phyloP scores from a whole-genome alignment of 108 stramenopile species.

The Pseudonitzschia multistriata region DNA sequence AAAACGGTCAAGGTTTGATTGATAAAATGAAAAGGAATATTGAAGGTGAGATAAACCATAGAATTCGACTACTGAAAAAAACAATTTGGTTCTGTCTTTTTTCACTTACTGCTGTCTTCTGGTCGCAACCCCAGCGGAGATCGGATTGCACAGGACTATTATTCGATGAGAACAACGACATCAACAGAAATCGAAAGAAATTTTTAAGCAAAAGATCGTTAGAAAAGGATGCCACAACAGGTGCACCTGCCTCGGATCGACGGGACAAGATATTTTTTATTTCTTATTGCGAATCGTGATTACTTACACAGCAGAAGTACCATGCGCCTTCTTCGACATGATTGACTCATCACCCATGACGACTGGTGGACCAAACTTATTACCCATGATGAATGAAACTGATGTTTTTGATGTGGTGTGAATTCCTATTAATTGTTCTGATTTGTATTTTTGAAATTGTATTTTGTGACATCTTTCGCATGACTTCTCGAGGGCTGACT shows the following conservation, averaged over 20 bases:
- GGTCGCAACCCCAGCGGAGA: slow-evolving; percentile 76
- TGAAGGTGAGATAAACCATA: background rate
- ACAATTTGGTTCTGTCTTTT: background rate
- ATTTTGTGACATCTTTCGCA: too few relatives aligned
- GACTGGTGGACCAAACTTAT: slow-evolving; percentile 55
- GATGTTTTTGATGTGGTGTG: background rate
- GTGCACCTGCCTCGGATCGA: background rate
- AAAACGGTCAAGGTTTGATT: too few relatives aligned
- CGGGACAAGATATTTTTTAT: background rate
- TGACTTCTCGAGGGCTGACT: too few relatives aligned
- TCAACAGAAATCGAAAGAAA: background rate
- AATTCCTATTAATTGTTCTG: too few relatives aligned
- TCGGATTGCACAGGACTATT: slow-evolving; percentile 68
- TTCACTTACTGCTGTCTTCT: slow-evolving; percentile 48
- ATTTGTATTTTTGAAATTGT: too few relatives aligned
- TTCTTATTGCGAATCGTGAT: background rate
- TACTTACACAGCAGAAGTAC: slow-evolving; percentile 53
- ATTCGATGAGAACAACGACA: background rate
- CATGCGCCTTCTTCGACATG: slow-evolving; percentile 82
- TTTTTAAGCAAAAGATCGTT: background rate
- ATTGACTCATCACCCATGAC: slow-evolving; percentile 87
- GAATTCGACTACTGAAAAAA: background rate
- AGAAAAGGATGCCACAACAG: background rate
- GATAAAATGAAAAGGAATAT: background rate
- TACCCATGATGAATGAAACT: slow-evolving; percentile 1